Evolutionary conservation across 768 basidiomycete species (phyloP).

Genomic region (Mrakia gelida): DNA sequence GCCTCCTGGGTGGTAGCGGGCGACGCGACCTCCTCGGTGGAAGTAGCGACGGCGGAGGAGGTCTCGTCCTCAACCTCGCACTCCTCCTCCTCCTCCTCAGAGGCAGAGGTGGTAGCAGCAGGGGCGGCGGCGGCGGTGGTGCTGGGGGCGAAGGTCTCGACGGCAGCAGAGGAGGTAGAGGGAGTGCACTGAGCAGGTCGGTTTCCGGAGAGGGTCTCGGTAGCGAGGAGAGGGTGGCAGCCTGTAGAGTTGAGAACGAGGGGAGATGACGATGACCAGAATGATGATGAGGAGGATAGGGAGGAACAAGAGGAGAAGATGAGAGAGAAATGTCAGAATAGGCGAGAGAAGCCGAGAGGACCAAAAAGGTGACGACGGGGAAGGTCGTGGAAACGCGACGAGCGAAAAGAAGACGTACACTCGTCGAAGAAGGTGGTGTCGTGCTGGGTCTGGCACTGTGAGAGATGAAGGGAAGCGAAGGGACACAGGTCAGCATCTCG

Average conservation of each 20-base stretch:
- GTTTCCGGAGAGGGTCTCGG: constrained; percentile 50
- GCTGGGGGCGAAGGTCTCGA: constrained; percentile 8
- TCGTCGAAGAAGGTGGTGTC: constrained; percentile 14
- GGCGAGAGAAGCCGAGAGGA: too few relatives aligned
- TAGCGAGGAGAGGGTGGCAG: constrained; percentile 67
- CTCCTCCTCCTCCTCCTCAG: constrained; percentile 39
- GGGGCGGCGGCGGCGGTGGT: constrained; percentile 57
- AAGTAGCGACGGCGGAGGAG: not conserved
- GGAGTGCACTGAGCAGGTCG: constrained; percentile 58
- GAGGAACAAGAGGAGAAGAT: not conserved
- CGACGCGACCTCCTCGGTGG: constrained; percentile 33
- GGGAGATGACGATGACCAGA: not conserved
- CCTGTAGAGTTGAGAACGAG: constrained; percentile 45
- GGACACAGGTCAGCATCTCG: too few relatives aligned
- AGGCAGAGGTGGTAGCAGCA: constrained; percentile 52
- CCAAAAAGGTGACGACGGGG: too few relatives aligned
- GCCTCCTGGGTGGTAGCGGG: constrained; percentile 43
- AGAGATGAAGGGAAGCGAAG: not conserved
- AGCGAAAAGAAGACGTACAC: not conserved
- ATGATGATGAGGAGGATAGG: not conserved
- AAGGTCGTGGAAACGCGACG: not conserved
- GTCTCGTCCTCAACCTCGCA: not conserved
- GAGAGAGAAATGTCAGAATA: too few relatives aligned
- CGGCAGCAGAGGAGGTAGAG: not conserved
- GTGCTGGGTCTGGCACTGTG: constrained; percentile 1